Evolutionary conservation across 305 asterid species (phyloP), one percentile per base, ranked within the genome.

Genomic region (Fraxinus platypoda): DNA sequence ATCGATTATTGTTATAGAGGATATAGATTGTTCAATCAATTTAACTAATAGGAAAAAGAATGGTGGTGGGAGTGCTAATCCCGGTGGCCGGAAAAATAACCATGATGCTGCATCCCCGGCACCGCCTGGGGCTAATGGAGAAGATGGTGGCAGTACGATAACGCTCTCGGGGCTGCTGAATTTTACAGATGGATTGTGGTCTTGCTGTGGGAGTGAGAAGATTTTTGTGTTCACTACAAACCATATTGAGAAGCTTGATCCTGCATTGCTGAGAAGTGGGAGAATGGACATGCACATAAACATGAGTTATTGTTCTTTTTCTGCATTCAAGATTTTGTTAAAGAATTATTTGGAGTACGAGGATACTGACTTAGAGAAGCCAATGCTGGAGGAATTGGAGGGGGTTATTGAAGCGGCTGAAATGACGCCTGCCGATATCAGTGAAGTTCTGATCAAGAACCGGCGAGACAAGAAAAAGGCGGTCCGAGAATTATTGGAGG

Each of bases 401-500:
- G 43, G 80, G 70, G 91, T 88, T 33, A 85, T 92, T n/a, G 94
- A 57, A 0, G 80, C 70, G 76, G 97, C 98, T 19, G 91, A 83
- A 83, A 95, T 93, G 94, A 95, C 98, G 21, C 98, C 98, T 3
- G 98, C 98, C 0, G 98, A 95, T 78, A 83, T 93, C 26, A 92
- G 97, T 80, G 98, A 93, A 83, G 93, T 90, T 38, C 72, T 95
- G 84, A 95, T 95, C 73, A 95, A 92, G 90, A 90, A 93, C 79
- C 88, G 96, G 52, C 85, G 97, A 0, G 88, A 89, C 8, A 90
- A 85, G 79, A 80, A 41, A 0, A 91, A 83, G 81, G 97, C 98
- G 2, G 87, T 91, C 4, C 78, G 46, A 64, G 98, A 95, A 66
- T 79, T 93, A 86, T 13, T 90, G 41, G 92, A 85, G 78, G 54